These are phyloP conservation scores for Backusella luteola DNA, from an alignment of 192 early-diverging fungal species.

Conservation along the genomic window DNA sequence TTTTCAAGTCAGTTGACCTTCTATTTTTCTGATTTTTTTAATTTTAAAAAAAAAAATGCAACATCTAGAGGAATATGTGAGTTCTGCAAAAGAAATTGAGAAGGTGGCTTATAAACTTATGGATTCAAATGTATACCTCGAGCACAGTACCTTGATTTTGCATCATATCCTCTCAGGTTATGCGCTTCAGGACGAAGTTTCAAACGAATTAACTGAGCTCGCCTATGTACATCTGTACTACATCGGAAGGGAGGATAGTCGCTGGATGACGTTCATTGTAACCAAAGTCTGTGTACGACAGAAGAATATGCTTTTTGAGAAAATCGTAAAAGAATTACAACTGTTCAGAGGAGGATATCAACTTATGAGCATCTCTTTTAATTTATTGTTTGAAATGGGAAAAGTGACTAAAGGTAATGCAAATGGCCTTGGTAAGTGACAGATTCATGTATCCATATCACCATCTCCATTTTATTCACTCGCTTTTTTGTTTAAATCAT, in stretches of 20 bases:
- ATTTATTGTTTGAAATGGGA: not conserved
- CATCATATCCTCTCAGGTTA: not conserved
- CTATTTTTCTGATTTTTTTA: not conserved
- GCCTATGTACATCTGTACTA: not conserved
- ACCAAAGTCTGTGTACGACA: not conserved
- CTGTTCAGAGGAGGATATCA: not conserved
- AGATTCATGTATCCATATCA: not conserved
- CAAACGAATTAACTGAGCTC: not conserved
- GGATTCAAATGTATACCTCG: constrained; percentile 3
- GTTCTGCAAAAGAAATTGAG: not conserved
- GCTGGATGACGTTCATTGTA: constrained; percentile 13
- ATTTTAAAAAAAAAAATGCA: not conserved
- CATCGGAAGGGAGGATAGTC: not conserved
- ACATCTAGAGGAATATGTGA: not conserved
- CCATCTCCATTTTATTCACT: not conserved
- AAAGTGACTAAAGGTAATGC: not conserved
- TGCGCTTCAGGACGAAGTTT: not conserved
- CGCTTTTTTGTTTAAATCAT: not conserved
- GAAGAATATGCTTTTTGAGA: not conserved
- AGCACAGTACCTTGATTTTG: constrained; percentile 1
- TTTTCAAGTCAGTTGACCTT: not conserved
- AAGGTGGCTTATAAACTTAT: not conserved
- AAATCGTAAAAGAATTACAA: not conserved
- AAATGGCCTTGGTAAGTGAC: not conserved
- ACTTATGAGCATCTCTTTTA: not conserved